Percentiles rank a stretch among this genome's conserved stretches.
Evolutionary conservation across 352 stramenopile species (phyloP).

Genomic region (Pythium aristosporum): DNA sequence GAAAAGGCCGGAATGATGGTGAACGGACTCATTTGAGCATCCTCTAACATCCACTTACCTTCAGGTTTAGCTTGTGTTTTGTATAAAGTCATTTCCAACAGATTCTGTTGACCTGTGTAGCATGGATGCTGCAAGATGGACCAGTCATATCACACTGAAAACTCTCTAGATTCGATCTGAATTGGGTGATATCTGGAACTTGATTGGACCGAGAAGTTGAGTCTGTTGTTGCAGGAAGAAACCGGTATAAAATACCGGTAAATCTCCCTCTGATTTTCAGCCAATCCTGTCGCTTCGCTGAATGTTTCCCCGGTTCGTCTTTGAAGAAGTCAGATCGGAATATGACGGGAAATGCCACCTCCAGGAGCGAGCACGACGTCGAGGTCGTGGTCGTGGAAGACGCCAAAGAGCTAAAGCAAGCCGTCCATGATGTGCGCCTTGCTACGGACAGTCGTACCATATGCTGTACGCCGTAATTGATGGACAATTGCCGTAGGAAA

Average conservation of each 20-base stretch:
- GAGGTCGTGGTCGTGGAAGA: slow-evolving; percentile 46
- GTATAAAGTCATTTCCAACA: slow-evolving; percentile 18
- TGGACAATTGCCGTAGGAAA: slow-evolving; percentile 40
- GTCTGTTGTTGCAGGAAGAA: background rate
- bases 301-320: slow-evolving; percentile 1
- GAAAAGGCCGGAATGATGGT: slow-evolving; percentile 23
- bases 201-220: no score
- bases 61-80: background rate
- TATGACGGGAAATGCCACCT: slow-evolving; percentile 1
- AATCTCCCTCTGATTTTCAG: no score
- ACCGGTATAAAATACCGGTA: background rate
- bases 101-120: background rate
- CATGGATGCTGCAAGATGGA: background rate
- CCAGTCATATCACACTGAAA: background rate
- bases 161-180: no score
- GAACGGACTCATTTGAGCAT: slow-evolving; percentile 7
- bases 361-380: slow-evolving; percentile 10
- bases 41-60: slow-evolving; percentile 13
- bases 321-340: slow-evolving; percentile 13
- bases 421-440: slow-evolving; percentile 48
- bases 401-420: slow-evolving; percentile 59
- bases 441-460: background rate
- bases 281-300: slow-evolving; percentile 6
- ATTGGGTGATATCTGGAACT: no score
- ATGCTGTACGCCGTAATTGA: background rate